Evolutionary conservation across 148 eudicot genomes (phyloP), one percentile per base, ranked within the genome.

Genomic region (Salicornia ramosissima): DNA sequence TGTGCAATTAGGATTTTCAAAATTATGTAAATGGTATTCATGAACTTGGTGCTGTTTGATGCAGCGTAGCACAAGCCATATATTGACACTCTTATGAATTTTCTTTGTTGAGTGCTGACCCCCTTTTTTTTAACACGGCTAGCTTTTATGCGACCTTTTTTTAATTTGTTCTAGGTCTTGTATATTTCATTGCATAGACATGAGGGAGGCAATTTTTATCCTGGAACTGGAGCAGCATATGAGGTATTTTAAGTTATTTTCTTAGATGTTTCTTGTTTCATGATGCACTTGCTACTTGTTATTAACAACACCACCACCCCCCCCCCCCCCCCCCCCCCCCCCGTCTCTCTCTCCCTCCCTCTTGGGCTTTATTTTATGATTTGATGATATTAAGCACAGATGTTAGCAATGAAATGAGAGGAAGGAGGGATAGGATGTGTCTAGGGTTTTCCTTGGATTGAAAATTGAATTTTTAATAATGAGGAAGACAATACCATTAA

Each of bases 101-200:
- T n/a, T 25, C 29, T 15, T 51, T 72, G 57, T 3, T 36, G 40
- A 8, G 40, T 8, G 40, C 40, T 36, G 28, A 25, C 56, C 24
- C 2, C 16, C 22, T 65, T 47, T 45, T 22, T 25, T 21, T 16
- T 57, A 31, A 36, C 36, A 14, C 5, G 8, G 22, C 50, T 45
- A 25, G 18, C 34, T 10, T 64, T 65, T 16, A 65, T 73, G 15
- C 54, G 30, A 18, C 15, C 14, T 29, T 28, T 24, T 22, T 65
- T 15, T 64, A 30, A 67, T 58, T 15, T 31, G 59, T 22, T 22
- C 63, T 19, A 94, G 99, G 99, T 94, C 45, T 64, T 94, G 86
- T 94, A 94, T 81, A 76, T 94, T 76, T 94, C 99, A 45, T 80
- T 94, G 80, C 99, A 94, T 79, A 89, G 99, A 82, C 96, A 94